phyloP scores from a whole-genome alignment of 2,329 filamentous ascomycete species.

The Beauveria bassiana region DNA sequence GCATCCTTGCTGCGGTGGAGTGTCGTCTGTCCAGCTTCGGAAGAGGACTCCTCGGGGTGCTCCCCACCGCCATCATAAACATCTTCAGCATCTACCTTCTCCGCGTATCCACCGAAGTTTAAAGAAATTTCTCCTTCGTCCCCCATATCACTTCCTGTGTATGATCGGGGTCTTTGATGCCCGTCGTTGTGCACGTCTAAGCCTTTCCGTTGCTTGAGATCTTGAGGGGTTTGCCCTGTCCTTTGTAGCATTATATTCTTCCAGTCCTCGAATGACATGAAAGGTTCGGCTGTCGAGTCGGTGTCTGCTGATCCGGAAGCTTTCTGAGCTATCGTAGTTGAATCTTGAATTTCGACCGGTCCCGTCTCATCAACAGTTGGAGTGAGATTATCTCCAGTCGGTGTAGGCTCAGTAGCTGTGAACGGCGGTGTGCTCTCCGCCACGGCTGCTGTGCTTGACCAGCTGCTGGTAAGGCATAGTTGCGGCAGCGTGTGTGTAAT shows the following conservation, averaged over 20 bases:
- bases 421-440: slow-evolving; percentile 15
- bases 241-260: slow-evolving; percentile 87
- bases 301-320: neutral
- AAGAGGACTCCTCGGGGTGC: slow-evolving; percentile 21
- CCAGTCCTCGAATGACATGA: slow-evolving; percentile 98
- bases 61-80: slow-evolving; percentile 23
- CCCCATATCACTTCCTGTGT: slow-evolving; percentile 66
- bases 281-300: slow-evolving; percentile 38
- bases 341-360: neutral
- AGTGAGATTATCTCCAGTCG: neutral
- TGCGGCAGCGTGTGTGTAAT: slow-evolving; percentile 72
- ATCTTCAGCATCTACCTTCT: slow-evolving; percentile 14
- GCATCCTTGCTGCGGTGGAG: slow-evolving; percentile 78
- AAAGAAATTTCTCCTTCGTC: slow-evolving; percentile 78
- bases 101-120: slow-evolving; percentile 33
- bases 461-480: slow-evolving; percentile 63
- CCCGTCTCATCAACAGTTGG: neutral
- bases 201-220: slow-evolving; percentile 56
- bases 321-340: neutral
- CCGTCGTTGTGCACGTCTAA: slow-evolving; percentile 39
- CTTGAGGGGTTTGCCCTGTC: slow-evolving; percentile 63
- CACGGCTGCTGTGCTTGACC: slow-evolving; percentile 29
- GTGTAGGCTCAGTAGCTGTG: slow-evolving; percentile 10
- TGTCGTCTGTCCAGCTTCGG: slow-evolving; percentile 41
- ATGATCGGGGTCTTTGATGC: slow-evolving; percentile 43